Evolutionary conservation across 257 asterid genomes (phyloP).

Genomic region (Linaria vulgaris): DNA sequence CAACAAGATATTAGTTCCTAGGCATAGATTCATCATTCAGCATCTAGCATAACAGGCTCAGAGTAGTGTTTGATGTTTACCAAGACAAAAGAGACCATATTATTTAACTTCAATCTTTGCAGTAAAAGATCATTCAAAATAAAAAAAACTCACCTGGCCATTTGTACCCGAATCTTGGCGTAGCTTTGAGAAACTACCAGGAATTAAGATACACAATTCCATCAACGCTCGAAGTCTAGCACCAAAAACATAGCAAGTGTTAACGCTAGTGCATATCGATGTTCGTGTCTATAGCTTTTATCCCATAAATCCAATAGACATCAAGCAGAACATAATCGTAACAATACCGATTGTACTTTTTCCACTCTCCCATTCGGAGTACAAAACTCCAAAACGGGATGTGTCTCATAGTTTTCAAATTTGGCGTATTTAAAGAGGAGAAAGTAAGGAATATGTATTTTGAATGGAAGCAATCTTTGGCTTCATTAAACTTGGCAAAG

Average conservation of each 20-base stretch:
- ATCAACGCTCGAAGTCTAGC: constrained; percentile 86
- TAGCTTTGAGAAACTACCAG: constrained; percentile 72
- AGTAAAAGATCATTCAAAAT: constrained; percentile 13
- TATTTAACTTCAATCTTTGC: constrained; percentile 3
- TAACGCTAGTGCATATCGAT: constrained; percentile 2
- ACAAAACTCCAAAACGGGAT: constrained; percentile 1
- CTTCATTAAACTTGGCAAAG: not conserved
- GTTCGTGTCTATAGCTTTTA: too few relatives aligned
- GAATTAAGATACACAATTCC: constrained; percentile 94
- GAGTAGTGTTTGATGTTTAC: constrained; percentile 15
- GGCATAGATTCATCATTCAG: not conserved
- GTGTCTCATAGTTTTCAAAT: not conserved
- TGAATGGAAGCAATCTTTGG: not conserved
- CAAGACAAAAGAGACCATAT: not conserved
- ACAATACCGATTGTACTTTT: not conserved
- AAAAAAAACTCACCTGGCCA: constrained; percentile 48
- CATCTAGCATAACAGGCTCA: not conserved
- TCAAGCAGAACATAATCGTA: not conserved
- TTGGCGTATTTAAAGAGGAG: not conserved
- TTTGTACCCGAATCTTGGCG: constrained; percentile 49
- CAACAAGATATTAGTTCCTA: not conserved
- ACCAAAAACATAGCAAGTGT: constrained; percentile 28
- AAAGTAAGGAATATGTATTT: not conserved
- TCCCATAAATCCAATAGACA: not conserved
- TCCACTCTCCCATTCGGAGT: not conserved